Evolutionary conservation across 495 filamentous ascomycete genomes (phyloP).

Genomic region (Geoglossum glabrum): DNA sequence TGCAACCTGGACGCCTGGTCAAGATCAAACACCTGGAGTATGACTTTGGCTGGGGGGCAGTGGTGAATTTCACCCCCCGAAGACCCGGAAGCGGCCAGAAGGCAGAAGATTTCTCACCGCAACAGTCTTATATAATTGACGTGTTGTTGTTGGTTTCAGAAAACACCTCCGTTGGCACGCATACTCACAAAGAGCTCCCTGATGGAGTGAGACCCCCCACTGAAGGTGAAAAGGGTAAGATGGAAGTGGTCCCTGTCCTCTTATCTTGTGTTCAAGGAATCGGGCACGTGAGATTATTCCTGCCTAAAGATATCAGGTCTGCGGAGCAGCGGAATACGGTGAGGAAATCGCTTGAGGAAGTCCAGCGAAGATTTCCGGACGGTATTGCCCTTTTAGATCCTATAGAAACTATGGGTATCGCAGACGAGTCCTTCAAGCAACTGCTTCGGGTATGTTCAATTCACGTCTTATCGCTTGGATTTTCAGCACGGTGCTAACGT

Average conservation of each 20-base stretch:
- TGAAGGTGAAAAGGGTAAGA: constrained; percentile 45
- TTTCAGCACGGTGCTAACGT: not conserved
- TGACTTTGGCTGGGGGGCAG: constrained; percentile 86
- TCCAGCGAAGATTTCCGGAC: constrained; percentile 74
- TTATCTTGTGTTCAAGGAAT: constrained; percentile 67
- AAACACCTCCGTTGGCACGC: constrained; percentile 34
- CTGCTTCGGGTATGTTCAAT: constrained; percentile 43
- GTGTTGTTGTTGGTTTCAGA: constrained; percentile 55
- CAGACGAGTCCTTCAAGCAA: constrained; percentile 80
- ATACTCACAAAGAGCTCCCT: constrained; percentile 39
- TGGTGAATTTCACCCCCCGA: constrained; percentile 49
- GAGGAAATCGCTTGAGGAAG: constrained; percentile 50
- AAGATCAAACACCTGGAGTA: constrained; percentile 53
- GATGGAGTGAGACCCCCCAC: constrained; percentile 38
- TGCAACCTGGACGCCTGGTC: constrained; percentile 69
- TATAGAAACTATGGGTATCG: constrained; percentile 85
- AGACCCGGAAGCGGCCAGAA: constrained; percentile 35
- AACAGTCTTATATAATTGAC: constrained; percentile 62
- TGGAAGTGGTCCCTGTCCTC: constrained; percentile 71
- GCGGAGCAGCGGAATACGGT: constrained; percentile 40
- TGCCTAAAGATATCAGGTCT: constrained; percentile 51
- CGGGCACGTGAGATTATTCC: constrained; percentile 53
- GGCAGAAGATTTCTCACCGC: constrained; percentile 40
- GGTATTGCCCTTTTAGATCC: constrained; percentile 76
- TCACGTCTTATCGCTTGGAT: not conserved